These are phyloP conservation scores for Clarireedia monteithiana DNA, from an alignment of 2,329 filamentous ascomycete genomes.

Conservation along the genomic window DNA sequence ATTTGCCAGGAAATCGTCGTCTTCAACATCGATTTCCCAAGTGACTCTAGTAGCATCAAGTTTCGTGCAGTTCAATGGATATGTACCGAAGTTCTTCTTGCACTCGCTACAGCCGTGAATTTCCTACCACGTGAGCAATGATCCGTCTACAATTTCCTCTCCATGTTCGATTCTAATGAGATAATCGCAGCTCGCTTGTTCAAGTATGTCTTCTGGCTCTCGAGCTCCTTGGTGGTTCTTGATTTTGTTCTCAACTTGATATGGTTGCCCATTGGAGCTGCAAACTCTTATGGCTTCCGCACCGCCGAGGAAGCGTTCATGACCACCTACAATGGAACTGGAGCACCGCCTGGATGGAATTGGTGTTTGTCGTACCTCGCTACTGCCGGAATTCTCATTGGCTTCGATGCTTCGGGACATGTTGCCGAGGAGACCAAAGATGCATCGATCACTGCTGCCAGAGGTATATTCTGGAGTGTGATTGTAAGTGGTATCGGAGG, in stretches of 20 bases:
- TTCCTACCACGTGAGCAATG: constrained; percentile 10
- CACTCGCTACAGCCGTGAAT: constrained; percentile 11
- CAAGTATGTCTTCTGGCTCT: constrained; percentile 12
- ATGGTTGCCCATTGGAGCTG: constrained; percentile 13
- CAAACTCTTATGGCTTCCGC: constrained; percentile 12
- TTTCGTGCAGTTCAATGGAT: constrained; percentile 14
- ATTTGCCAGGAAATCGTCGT: constrained; percentile 10
- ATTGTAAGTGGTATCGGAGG: constrained; percentile 11
- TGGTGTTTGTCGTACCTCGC: constrained; percentile 14
- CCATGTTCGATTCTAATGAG: neutral
- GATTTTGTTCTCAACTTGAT: constrained; percentile 14
- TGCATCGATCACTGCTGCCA: constrained; percentile 12
- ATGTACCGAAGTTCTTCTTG: constrained; percentile 11
- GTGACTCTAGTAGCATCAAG: constrained; percentile 9
- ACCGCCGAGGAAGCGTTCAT: constrained; percentile 11
- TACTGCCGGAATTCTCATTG: constrained; percentile 12
- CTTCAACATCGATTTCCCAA: constrained; percentile 13
- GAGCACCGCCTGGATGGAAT: constrained; percentile 10
- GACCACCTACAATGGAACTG: constrained; percentile 14
- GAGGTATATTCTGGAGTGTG: constrained; percentile 14
- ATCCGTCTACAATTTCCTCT: neutral
- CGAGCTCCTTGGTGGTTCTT: constrained; percentile 11
- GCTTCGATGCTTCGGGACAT: constrained; percentile 14
- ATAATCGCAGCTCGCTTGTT: constrained; percentile 5
- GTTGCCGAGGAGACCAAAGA: constrained; percentile 13